Percentiles rank a stretch among this genome's conserved stretches.
These are phyloP conservation scores for Tulasnella sp. DNA, from an alignment of 768 basidiomycete genomes.

Conservation along the genomic window DNA sequence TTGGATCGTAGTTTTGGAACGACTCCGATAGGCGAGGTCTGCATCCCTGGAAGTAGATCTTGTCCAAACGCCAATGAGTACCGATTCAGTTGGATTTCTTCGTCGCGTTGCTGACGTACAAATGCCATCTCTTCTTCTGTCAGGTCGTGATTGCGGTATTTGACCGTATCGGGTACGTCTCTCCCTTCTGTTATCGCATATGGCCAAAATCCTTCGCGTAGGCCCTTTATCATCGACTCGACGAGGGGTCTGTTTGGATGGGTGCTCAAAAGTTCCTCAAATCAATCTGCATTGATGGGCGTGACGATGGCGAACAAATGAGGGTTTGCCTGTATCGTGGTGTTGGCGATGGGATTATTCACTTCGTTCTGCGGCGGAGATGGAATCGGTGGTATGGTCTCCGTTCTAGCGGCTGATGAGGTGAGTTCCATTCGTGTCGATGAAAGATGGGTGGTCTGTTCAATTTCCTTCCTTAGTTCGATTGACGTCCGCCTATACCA, in stretches of 20 bases:
- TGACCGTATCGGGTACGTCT: constrained; percentile 23
- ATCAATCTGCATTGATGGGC: constrained; percentile 29
- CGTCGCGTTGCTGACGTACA: constrained; percentile 23
- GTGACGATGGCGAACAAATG: constrained; percentile 32
- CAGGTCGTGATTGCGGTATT: constrained; percentile 16
- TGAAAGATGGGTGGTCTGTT: too few relatives aligned
- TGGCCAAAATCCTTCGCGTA: constrained; percentile 40
- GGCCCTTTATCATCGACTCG: constrained; percentile 24
- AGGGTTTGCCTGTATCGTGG: constrained; percentile 25
- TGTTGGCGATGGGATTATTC: constrained; percentile 15
- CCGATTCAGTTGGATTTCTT: constrained; percentile 20
- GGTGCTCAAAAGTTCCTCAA: constrained; percentile 23
- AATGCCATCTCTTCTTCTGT: constrained; percentile 21
- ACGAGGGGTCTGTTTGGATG: constrained; percentile 36
- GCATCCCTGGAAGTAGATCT: constrained; percentile 37
- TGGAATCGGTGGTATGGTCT: constrained; percentile 1
- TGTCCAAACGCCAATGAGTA: constrained; percentile 28
- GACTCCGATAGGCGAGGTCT: constrained; percentile 30
- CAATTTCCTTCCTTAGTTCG: too few relatives aligned
- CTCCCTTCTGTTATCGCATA: constrained; percentile 25
- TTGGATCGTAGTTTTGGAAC: constrained; percentile 30
- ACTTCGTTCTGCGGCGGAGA: background rate
- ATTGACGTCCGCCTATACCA: too few relatives aligned
- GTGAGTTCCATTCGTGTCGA: too few relatives aligned
- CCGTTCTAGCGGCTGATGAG: background rate